Evolutionary conservation across 768 basidiomycete species (phyloP).

Genomic region (Suillus variegatus): DNA sequence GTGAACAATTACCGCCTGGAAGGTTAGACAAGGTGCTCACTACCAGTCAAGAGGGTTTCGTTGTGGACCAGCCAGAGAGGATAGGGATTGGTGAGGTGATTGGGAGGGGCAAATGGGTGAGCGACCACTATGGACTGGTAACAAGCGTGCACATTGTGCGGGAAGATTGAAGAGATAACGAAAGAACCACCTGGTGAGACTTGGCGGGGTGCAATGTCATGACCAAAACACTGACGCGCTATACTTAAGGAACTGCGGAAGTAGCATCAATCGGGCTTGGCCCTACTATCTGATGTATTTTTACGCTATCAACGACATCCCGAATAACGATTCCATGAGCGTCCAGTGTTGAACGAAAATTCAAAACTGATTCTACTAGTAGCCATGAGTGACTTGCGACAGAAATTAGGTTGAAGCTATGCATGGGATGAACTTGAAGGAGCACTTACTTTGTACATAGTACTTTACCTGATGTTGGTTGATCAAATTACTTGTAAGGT

Average conservation of each 20-base stretch:
- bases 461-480: too few species aligned
- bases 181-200: not conserved
- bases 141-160: constrained; percentile 36
- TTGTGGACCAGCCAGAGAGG: constrained; percentile 51
- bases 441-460: constrained; percentile 1
- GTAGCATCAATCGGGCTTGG: not conserved
- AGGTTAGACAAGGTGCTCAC: constrained; percentile 72
- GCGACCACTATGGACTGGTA: constrained; percentile 69
- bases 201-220: not conserved
- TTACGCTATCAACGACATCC: constrained; percentile 1
- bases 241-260: not conserved
- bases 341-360: not conserved
- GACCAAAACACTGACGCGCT: constrained; percentile 5
- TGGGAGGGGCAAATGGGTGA: constrained; percentile 48
- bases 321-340: not conserved
- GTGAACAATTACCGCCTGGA: constrained; percentile 43
- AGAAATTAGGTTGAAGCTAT: not conserved
- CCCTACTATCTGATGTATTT: constrained; percentile 11
- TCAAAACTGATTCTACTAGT: not conserved
- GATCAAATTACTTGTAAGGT: not conserved
- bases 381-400: not conserved
- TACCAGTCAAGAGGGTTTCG: constrained; percentile 47
- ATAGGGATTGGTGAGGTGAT: constrained; percentile 60
- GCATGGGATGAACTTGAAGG: not conserved
- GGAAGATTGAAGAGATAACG: constrained; percentile 16